A percentile compares a stretch with the other conserved stretches of the same genome.
Conservation (phyloP, 139 green algal species). For the Chlorella sp. region DNA sequence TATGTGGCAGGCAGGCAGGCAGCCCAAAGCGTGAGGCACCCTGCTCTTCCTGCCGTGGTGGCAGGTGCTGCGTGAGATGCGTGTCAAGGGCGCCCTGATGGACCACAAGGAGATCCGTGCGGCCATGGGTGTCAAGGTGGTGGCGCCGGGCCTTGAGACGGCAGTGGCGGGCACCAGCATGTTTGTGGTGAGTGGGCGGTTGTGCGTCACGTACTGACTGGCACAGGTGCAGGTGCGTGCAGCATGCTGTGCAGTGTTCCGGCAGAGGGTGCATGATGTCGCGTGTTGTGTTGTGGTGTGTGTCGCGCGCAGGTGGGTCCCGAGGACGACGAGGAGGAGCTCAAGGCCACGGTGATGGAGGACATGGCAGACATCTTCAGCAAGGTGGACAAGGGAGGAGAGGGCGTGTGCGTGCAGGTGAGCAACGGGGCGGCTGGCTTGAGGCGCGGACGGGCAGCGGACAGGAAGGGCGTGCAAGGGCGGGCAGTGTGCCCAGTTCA, state of each 20-base stretch:
- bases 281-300: no score
- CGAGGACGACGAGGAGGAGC: constrained; percentile 89
- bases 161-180: constrained; percentile 84
- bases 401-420: constrained; percentile 94
- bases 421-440: no score
- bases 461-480: no score
- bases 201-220: no score
- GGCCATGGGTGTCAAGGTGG: constrained; percentile 93
- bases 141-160: constrained; percentile 82
- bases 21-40: no score
- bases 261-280: no score
- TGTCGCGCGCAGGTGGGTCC: constrained; percentile 55
- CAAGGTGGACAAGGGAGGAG: constrained; percentile 73
- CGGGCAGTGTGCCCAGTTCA: no score
- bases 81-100: constrained; percentile 88
- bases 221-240: no score
- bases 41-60: neutral
- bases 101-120: constrained; percentile 96
- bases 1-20: no score
- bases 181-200: constrained; percentile 21
- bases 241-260: no score
- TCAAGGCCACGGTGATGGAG: constrained; percentile 89
- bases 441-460: no score
- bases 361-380: constrained; percentile 92
- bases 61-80: constrained; percentile 82